phyloP scores from a whole-genome alignment of 768 basidiomycete genomes.

The Boletus reticulatus region DNA sequence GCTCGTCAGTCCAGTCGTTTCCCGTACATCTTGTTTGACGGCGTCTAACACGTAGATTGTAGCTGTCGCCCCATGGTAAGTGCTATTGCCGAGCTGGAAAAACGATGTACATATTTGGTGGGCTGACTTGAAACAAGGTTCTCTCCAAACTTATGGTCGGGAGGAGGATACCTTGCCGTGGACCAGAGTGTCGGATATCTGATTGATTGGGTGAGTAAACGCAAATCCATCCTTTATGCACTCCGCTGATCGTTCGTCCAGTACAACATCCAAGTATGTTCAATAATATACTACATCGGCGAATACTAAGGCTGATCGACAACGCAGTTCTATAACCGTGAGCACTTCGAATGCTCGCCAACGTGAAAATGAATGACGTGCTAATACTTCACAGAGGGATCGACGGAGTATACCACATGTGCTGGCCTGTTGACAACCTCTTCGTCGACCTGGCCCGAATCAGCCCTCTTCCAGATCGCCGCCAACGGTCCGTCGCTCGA shows the following conservation, averaged over 20 bases:
- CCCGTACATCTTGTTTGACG: not conserved
- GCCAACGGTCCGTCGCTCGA: conserved; percentile 41
- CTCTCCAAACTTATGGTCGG: conserved; percentile 17
- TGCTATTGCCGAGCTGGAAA: not conserved
- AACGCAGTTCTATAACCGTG: conserved; percentile 32
- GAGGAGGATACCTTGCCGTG: conserved; percentile 40
- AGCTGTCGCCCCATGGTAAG: conserved; percentile 25
- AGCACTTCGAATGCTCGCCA: not conserved
- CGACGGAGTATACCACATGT: conserved; percentile 64
- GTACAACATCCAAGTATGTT: conserved; percentile 41
- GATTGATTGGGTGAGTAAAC: conserved; percentile 42
- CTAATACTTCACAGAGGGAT: conserved; percentile 45
- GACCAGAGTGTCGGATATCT: conserved; percentile 36
- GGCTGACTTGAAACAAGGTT: conserved; percentile 14
- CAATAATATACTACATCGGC: not conserved
- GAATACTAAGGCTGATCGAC: conserved; percentile 4
- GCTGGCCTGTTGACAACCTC: conserved; percentile 55
- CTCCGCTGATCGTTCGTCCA: not conserved
- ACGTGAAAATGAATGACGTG: not conserved
- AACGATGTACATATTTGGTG: not conserved
- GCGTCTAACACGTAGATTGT: not conserved
- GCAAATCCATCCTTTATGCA: not conserved
- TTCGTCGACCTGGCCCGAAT: conserved; percentile 58
- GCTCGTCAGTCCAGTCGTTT: conserved; percentile 31
- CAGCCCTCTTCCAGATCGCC: conserved; percentile 56